These are phyloP conservation scores for Venturia carpophila DNA, from an alignment of 2,329 filamentous ascomycete genomes.

Conservation along the genomic window DNA sequence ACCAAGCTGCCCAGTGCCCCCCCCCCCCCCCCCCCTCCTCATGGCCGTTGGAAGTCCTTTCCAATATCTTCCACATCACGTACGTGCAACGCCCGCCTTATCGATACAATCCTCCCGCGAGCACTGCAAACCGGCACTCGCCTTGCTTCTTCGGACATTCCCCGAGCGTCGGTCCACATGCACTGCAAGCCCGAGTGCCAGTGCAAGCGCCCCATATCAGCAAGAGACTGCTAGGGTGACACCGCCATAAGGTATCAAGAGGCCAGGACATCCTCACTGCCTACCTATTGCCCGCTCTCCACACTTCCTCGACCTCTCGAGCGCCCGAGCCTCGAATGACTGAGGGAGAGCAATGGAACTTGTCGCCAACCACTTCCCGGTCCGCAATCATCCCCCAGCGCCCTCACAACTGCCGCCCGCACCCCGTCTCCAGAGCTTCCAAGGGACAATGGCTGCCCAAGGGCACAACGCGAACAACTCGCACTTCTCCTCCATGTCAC, in stretches of 20 bases:
- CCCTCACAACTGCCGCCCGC: conserved; percentile 12
- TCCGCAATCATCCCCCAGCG: conserved; percentile 13
- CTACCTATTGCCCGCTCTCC: neutral
- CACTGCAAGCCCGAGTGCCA: neutral
- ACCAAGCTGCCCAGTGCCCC: neutral
- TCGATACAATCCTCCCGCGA: neutral
- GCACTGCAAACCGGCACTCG: neutral
- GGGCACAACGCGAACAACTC: conserved; percentile 37
- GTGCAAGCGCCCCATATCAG: neutral
- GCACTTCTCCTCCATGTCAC: conserved; percentile 41
- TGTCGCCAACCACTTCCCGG: conserved; percentile 6
- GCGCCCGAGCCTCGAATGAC: neutral
- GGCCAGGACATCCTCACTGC: neutral
- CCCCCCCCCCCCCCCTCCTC: neutral
- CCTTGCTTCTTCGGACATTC: neutral
- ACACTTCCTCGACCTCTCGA: neutral
- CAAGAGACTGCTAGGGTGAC: conserved; percentile 2
- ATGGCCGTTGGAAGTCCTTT: neutral
- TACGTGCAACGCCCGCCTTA: neutral
- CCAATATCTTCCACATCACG: neutral
- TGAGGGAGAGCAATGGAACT: conserved; percentile 6
- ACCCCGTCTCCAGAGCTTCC: conserved; percentile 4
- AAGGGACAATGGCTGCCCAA: conserved; percentile 17
- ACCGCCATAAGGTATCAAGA: neutral
- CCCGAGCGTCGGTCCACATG: neutral